These are phyloP conservation scores for Raffaelea albimanens DNA, from an alignment of 2,329 filamentous ascomycete species.

Conservation along the genomic window DNA sequence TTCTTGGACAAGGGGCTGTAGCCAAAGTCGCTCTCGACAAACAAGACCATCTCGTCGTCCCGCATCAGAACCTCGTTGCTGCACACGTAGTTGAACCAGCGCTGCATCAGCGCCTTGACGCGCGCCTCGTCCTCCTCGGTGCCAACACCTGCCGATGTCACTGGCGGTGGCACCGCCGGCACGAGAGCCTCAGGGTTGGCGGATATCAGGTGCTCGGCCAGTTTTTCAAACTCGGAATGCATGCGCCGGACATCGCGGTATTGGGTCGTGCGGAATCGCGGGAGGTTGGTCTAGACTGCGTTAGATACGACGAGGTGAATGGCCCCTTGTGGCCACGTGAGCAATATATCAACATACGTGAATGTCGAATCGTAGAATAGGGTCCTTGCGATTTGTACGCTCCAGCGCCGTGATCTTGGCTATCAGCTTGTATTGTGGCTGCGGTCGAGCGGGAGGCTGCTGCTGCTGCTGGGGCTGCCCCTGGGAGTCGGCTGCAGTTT, in stretches of 20 bases:
- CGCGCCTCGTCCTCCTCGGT: constrained; percentile 91
- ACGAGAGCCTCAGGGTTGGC: constrained; percentile 96
- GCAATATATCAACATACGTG: constrained; percentile 60
- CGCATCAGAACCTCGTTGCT: constrained; percentile 85
- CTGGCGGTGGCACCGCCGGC: constrained; percentile 85
- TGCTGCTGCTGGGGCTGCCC: constrained; percentile 22
- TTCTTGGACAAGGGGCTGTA: constrained; percentile 93
- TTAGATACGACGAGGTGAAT: background rate
- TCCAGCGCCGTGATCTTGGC: constrained; percentile 93
- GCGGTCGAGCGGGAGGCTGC: constrained; percentile 48
- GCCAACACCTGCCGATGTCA: constrained; percentile 87
- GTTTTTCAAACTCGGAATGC: constrained; percentile 91
- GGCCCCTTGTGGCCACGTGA: background rate
- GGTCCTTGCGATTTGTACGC: constrained; percentile 89
- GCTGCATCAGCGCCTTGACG: constrained; percentile 81
- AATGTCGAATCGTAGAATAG: constrained; percentile 89
- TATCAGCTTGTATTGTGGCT: constrained; percentile 74
- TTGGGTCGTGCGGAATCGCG: constrained; percentile 93
- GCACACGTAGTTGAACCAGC: constrained; percentile 93
- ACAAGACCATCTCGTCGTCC: constrained; percentile 95
- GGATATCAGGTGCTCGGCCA: constrained; percentile 91
- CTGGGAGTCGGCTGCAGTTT: constrained; percentile 11
- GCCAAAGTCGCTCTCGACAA: constrained; percentile 98
- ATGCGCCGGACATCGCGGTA: constrained; percentile 94
- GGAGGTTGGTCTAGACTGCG: constrained; percentile 76